Base-by-base conservation (phyloP, 495 filamentous ascomycete genomes). In the Xylona heveae region DNA sequence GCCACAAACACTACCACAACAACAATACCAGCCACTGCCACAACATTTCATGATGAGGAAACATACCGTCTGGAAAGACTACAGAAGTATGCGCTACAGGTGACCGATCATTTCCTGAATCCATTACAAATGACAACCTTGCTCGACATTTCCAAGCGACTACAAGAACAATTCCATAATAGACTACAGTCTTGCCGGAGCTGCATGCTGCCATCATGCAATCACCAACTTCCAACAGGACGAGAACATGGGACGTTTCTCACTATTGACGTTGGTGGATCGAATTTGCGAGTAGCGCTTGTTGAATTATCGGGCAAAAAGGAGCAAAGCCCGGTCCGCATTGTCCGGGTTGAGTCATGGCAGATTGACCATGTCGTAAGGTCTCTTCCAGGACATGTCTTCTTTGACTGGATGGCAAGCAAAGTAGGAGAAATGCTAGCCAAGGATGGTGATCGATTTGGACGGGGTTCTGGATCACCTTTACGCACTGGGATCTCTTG, bases 351-450 rank as follows among this genome's bases (percentile, higher is more conserved):
- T 24, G 45, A 57, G 15, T 59, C 55, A 9, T 65, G 57, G 22
- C 41, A 47, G 5, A 75, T 77, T 29, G 65, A 68, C 42, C 57
- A 62, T 28, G 34, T 42, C 3, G 54, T 72, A 30, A 62, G 64
- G 36, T 38, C 56, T 17, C 43, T 74, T 36, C 49, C 60, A 32
- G 70, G 66, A 0, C 56, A 55, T 1, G 45, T 45, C 0, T 75
- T 77, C 45, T 77, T 75, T 36, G 70, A 75, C 40, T 77, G 71
- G 71, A 70, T 77, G 58, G 71, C 71, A 3, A 52, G 50, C 21
- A 52, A 58, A 22, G 70, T 77, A 25, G 38, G 44, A 27, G 59
- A 71, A n/a, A 52, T 56, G n/a, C 52, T 74, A 43, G 17, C 41
- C 36, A 28, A 47, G 30, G 18, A 37, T 31, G 7, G 51, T 51